Conservation (phyloP, 2,329 filamentous ascomycete species). For the Magnaporthiopsis poae region DNA sequence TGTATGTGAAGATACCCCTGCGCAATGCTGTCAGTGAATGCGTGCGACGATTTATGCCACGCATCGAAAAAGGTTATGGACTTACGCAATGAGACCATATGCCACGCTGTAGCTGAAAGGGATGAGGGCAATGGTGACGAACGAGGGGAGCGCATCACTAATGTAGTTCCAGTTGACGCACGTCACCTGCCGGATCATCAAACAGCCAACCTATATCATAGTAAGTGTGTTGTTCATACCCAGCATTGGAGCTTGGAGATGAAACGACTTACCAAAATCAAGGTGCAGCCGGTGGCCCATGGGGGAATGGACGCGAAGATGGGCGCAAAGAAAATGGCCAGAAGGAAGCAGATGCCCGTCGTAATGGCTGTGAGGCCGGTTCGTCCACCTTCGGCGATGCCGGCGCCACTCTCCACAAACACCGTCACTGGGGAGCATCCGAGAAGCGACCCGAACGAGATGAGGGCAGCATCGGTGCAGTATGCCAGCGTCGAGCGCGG, state of each 20-base stretch:
- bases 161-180: slow-evolving; percentile 70
- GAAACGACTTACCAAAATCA: slow-evolving; percentile 47
- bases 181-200: slow-evolving; percentile 68
- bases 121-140: slow-evolving; percentile 65
- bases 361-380: slow-evolving; percentile 64
- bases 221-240: slow-evolving; percentile 6
- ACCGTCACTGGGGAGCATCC: slow-evolving; percentile 63
- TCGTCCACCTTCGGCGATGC: slow-evolving; percentile 64
- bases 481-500: slow-evolving; percentile 75
- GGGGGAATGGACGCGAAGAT: slow-evolving; percentile 69
- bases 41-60: background rate
- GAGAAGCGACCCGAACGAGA: slow-evolving; percentile 60
- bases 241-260: background rate
- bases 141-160: slow-evolving; percentile 65
- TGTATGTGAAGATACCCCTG: slow-evolving; percentile 45
- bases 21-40: background rate
- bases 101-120: slow-evolving; percentile 72
- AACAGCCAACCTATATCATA: slow-evolving; percentile 50
- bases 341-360: slow-evolving; percentile 59
- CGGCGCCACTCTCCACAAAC: slow-evolving; percentile 66
- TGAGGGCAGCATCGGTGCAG: slow-evolving; percentile 59
- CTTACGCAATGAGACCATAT: slow-evolving; percentile 63
- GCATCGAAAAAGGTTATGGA: slow-evolving; percentile 10
- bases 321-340: slow-evolving; percentile 65
- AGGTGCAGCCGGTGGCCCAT: slow-evolving; percentile 66